These are phyloP conservation scores for Hemileccinum rubropunctum DNA, from an alignment of 768 basidiomycete species.

Conservation along the genomic window DNA sequence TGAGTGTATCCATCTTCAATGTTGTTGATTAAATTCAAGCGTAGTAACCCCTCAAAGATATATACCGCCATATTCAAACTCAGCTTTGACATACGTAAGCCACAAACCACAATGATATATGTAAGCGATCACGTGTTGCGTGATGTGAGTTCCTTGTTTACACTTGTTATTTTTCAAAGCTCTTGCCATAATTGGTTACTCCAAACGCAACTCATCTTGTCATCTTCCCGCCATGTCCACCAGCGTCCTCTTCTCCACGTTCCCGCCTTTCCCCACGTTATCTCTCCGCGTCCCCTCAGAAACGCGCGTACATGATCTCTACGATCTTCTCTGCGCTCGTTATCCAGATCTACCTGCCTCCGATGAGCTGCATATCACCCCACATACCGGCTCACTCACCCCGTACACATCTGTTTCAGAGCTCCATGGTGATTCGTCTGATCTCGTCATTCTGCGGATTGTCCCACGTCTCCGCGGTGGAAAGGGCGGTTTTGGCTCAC, in stretches of 20 bases:
- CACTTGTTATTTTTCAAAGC: constrained; percentile 18
- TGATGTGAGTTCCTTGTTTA: constrained; percentile 4
- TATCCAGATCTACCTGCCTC: constrained; percentile 46
- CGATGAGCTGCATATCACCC: constrained; percentile 41
- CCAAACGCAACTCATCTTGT: too few species aligned
- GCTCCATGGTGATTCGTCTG: constrained; percentile 29
- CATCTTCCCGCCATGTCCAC: constrained; percentile 39
- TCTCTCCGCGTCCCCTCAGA: constrained; percentile 44
- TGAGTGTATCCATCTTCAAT: constrained; percentile 18
- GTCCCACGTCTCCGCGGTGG: constrained; percentile 78
- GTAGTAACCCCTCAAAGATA: neutral
- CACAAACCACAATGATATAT: too few species aligned
- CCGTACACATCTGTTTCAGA: constrained; percentile 35
- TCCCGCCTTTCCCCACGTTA: constrained; percentile 58
- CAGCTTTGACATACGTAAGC: neutral
- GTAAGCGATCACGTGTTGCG: too few species aligned
- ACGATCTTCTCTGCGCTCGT: constrained; percentile 41
- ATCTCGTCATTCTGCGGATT: constrained; percentile 68
- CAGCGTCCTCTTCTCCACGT: constrained; percentile 56
- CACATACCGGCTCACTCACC: constrained; percentile 34
- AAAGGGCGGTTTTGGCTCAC: constrained; percentile 97
- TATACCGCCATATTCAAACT: neutral
- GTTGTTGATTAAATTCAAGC: neutral
- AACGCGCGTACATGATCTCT: constrained; percentile 41
- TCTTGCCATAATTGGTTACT: constrained; percentile 8